Conservation (phyloP, 257 asterid genomes). For the Solanum verrucosum region DNA sequence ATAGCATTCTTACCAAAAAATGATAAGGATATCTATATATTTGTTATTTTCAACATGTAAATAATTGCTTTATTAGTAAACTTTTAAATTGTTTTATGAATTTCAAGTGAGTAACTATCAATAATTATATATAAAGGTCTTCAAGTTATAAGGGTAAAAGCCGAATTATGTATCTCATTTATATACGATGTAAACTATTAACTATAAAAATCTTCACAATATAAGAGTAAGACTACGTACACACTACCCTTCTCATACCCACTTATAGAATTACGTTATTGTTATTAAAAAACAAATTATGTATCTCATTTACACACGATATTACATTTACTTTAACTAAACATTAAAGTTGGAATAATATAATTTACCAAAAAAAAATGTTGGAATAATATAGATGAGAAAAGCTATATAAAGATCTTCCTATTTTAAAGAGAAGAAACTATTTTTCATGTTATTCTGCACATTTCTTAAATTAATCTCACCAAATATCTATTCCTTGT, state of each 20-base stretch:
- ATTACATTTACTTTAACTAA: background rate
- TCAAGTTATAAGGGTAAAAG: background rate
- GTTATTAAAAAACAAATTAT: background rate
- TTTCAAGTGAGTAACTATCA: background rate
- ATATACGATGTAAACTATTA: background rate
- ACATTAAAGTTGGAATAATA: background rate
- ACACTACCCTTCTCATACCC: background rate
- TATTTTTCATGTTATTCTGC: no score
- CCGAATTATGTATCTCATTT: background rate
- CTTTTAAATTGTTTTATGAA: background rate
- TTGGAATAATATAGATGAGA: background rate
- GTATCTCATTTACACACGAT: background rate
- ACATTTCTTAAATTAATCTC: background rate
- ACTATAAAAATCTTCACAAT: background rate
- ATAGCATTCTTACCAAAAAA: background rate
- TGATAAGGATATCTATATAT: background rate
- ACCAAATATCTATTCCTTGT: background rate
- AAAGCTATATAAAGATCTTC: background rate
- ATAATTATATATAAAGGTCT: background rate
- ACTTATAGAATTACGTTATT: background rate
- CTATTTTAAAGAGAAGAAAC: background rate
- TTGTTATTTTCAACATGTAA: background rate
- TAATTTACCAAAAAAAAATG: background rate
- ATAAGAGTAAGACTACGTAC: background rate
- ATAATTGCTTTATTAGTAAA: background rate